Evolutionary conservation across 305 asterid species (phyloP).

Genomic region (Solanum hybrid): DNA sequence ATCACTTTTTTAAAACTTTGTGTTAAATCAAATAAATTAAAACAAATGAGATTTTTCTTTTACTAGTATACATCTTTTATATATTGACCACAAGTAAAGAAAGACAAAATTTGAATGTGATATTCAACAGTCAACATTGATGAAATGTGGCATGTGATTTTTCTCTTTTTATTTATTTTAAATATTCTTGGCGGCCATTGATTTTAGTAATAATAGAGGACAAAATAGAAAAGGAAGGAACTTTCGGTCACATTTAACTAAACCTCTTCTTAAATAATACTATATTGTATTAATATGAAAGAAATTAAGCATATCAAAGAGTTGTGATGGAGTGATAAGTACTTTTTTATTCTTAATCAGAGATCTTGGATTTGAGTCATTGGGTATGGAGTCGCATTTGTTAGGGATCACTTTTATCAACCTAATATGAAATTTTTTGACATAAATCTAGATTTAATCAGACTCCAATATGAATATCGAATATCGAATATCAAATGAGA

Average conservation of each 20-base stretch:
- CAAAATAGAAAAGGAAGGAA: not conserved
- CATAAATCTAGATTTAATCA: too few species aligned
- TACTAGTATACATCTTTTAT: not conserved
- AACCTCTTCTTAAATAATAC: not conserved
- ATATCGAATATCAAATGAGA: not conserved
- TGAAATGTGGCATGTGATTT: not conserved
- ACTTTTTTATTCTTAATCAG: rapidly evolving
- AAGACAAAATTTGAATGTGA: not conserved
- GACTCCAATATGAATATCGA: not conserved
- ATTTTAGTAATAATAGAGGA: not conserved
- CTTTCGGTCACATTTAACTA: not conserved
- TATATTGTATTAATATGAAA: not conserved
- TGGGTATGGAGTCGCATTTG: rapidly evolving
- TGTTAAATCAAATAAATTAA: not conserved
- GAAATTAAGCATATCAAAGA: not conserved
- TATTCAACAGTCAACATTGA: not conserved
- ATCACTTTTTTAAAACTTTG: not conserved
- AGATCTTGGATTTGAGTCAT: rapidly evolving
- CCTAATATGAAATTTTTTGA: rapidly evolving
- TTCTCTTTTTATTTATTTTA: not conserved
- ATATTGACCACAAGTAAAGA: not conserved
- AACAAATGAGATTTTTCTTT: not conserved
- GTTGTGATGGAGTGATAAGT: too few species aligned
- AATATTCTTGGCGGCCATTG: not conserved
- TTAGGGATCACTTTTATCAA: too few species aligned